phyloP scores from a whole-genome alignment of 2,329 filamentous ascomycete species.

The Rasamsonia emersonii region DNA sequence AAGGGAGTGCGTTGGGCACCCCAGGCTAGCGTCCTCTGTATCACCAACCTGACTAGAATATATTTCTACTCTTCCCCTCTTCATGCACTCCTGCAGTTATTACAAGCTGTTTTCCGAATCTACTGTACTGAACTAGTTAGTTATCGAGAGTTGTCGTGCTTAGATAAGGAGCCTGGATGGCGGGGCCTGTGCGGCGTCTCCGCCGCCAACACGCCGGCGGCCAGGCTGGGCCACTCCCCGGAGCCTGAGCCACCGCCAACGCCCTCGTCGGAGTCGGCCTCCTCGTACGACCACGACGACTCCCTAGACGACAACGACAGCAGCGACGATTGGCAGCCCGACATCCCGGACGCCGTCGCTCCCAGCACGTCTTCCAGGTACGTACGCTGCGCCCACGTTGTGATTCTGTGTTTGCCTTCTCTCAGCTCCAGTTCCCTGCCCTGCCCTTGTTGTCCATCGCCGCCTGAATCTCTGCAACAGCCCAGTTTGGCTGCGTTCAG shows the following conservation, averaged over 20 bases:
- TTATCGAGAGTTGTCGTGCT: too few species aligned
- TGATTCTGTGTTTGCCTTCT: conserved; percentile 39
- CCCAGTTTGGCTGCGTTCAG: too few species aligned
- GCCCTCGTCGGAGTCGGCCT: conserved; percentile 5
- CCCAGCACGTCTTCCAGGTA: conserved; percentile 8
- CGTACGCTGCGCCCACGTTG: not conserved
- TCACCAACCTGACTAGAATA: too few species aligned
- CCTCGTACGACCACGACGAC: conserved; percentile 11
- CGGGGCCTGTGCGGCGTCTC: not conserved
- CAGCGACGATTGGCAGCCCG: conserved; percentile 14
- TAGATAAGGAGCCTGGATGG: conserved; percentile 6
- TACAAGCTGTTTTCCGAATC: too few species aligned
- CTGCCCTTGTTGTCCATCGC: conserved; percentile 4
- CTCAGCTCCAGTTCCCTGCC: conserved; percentile 23
- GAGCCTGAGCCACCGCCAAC: conserved; percentile 9
- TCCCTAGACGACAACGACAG: conserved; percentile 10
- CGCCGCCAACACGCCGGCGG: too few species aligned
- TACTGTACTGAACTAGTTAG: too few species aligned
- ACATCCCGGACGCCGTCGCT: conserved; percentile 5
- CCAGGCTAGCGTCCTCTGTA: too few species aligned
- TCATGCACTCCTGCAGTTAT: too few species aligned
- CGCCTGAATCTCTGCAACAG: too few species aligned
- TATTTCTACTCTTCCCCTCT: too few species aligned
- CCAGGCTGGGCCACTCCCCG: too few species aligned
- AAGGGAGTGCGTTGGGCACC: too few species aligned